Evolutionary conservation across 2,329 filamentous ascomycete species (phyloP).

Genomic region (Zarea fungicola): DNA sequence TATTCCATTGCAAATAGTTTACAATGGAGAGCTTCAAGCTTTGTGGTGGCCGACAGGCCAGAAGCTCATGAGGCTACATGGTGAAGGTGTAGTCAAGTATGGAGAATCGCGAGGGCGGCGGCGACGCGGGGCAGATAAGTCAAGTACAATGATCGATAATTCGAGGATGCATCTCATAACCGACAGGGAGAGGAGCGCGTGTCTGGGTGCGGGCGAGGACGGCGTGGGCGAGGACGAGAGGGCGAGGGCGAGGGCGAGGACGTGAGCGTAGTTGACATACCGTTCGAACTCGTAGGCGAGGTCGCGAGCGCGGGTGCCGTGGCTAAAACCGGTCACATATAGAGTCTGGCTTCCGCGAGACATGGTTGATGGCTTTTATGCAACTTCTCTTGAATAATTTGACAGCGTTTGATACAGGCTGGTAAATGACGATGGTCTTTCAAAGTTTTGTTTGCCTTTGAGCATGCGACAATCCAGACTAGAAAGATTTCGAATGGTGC

Average conservation of each 20-base stretch:
- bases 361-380: constrained; percentile 51
- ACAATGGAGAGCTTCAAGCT: background rate
- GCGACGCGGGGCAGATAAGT: constrained; percentile 21
- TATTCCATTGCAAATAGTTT: constrained; percentile 5
- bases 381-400: constrained; percentile 4
- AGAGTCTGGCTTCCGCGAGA: constrained; percentile 91
- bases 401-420: constrained; percentile 5
- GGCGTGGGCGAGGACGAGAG: constrained; percentile 32
- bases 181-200: constrained; percentile 21
- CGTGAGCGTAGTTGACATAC: constrained; percentile 68
- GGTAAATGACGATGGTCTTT: constrained; percentile 1
- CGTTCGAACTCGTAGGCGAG: constrained; percentile 99
- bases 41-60: background rate
- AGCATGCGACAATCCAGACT: constrained; percentile 6
- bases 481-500: constrained; percentile 6
- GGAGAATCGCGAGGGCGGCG: constrained; percentile 7
- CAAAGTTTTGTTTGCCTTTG: constrained; percentile 9
- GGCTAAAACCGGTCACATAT: constrained; percentile 98
- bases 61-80: background rate
- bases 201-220: constrained; percentile 41
- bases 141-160: constrained; percentile 31
- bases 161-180: constrained; percentile 20
- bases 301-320: constrained; percentile 96
- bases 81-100: background rate
- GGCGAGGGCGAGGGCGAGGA: constrained; percentile 34